phyloP scores from a whole-genome alignment of 179 eudicot species.

The Amaranthus tricolor region DNA sequence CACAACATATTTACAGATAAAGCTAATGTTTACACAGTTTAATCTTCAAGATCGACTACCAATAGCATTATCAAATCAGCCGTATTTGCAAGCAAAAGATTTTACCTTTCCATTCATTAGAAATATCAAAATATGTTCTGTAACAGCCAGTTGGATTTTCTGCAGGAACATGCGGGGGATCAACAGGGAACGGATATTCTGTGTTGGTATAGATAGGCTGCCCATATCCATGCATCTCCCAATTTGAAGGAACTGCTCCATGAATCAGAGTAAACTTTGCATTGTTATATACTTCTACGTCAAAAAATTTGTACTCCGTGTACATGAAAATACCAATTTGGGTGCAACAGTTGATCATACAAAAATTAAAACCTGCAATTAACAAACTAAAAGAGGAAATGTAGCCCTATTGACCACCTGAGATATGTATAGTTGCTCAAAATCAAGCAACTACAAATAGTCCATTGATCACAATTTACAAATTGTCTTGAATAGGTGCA shows the following conservation, averaged over 20 bases:
- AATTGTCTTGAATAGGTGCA: background rate
- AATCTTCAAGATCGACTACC: background rate
- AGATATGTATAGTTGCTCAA: background rate
- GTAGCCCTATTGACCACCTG: background rate
- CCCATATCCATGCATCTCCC: constrained; percentile 98
- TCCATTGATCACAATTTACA: background rate
- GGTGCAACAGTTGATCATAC: background rate
- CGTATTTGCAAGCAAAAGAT: constrained; percentile 12
- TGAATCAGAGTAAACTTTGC: constrained; percentile 15
- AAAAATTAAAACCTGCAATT: background rate
- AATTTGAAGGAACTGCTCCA: constrained; percentile 88
- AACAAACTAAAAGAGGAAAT: background rate
- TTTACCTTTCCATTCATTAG: constrained; percentile 87
- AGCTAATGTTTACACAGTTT: background rate
- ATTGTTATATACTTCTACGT: constrained; percentile 7
- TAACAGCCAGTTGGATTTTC: constrained; percentile 96
- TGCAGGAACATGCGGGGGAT: constrained; percentile 83
- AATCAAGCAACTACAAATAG: background rate
- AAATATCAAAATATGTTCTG: constrained; percentile 73
- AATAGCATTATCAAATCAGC: background rate
- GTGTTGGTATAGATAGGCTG: constrained; percentile 87
- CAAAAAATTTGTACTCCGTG: background rate
- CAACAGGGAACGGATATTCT: constrained; percentile 77
- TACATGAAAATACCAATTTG: background rate
- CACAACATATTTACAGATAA: background rate